Evolutionary conservation across 768 basidiomycete genomes (phyloP), one percentile per base, ranked within the genome.

Genomic region (Scleroderma bovista): DNA sequence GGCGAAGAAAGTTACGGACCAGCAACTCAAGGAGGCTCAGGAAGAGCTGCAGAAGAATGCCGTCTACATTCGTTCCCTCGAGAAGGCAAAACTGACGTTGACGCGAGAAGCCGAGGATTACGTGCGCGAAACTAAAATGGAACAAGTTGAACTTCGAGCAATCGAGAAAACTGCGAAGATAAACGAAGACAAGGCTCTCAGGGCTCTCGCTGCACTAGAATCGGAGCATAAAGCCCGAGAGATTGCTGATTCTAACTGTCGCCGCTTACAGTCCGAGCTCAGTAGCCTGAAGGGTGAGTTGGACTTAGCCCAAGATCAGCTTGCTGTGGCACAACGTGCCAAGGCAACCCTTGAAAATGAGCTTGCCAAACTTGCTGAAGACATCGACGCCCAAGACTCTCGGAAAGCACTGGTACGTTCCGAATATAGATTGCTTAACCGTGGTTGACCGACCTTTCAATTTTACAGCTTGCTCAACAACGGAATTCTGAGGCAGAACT

Each of bases 1-100:
- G 63, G 95, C 95, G 15, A 98, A 97, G 67, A 84, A 84, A 32
- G 84, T 95, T 50, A 94, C 95, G 1, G 95, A 98, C 64, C 81
- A 87, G 34, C 91, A 96, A 61, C 80, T 97, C 15, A 80, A 75
- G 17, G 88, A 90, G 2, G 87, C 93, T 1, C 84, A 88, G 49
- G 67, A 75, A 17, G 92, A 95, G 63, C 67, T 95, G 29, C 76
- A 84, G 64, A 82, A 83, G 52, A 84, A 88, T 38, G 77, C 74
- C 6, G 74, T 76, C 1, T 84, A 92, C 57, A 88, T 94, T 55
- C 84, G 86, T 37, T 90, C 89, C n/a, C 73, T 95, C 23, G 88
- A 94, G 68, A 86, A 90, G 62, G 82, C 86, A 5, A 89, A 87
- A 64, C 67, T 73, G 24, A 78, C 88, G 2, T 71, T 93, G 43